Evolutionary conservation across 441 rosid genomes (phyloP), one percentile per base, ranked within the genome.

Genomic region (Macaranga tanarius): DNA sequence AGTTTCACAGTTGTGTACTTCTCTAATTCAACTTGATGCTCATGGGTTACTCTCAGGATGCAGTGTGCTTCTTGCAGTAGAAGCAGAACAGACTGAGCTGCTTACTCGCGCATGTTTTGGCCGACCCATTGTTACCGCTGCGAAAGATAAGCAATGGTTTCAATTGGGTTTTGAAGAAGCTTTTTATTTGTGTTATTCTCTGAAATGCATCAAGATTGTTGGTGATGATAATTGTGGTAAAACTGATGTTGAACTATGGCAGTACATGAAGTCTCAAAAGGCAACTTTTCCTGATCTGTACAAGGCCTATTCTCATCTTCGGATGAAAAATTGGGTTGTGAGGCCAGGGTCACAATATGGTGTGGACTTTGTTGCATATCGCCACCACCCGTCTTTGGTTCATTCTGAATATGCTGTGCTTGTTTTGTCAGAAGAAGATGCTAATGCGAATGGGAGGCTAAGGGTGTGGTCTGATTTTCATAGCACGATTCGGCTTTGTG

Each of bases 91-190:
- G 58, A 77, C 74, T 28, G 83, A 86, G 26, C 85, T 88, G 71
- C 82, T 90, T 8, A 81, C 74, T 50, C 83, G 77, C 16, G 65
- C 88, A 0, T 86, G 92, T 80, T 84, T 89, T 10, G 93, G 92
- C 54, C 79, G 83, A 57, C 84, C 80, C 0, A 51, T 86, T 31
- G 38, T 77, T 52, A 83, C 80, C 45, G 76, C 80, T 0, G 80
- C 84, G 64, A 86, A 88, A 79, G 87, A 82, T 23, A 83, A 87
- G 80, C 83, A 79, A 22, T 83, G 87, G 89, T 82, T 85, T 75
- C 88, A 83, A 17, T 59, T 89, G 77, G 80, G 87, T 26, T 66
- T 80, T 73, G 98, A 92, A 81, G 96, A 92, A 84, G 88, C 96
- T 34, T 89, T 85, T 75, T 89, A 81, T 68, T 74, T 87, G 68